Evolutionary conservation across 140 eudicot genomes (phyloP).

Genomic region (Bidens hawaiensis): DNA sequence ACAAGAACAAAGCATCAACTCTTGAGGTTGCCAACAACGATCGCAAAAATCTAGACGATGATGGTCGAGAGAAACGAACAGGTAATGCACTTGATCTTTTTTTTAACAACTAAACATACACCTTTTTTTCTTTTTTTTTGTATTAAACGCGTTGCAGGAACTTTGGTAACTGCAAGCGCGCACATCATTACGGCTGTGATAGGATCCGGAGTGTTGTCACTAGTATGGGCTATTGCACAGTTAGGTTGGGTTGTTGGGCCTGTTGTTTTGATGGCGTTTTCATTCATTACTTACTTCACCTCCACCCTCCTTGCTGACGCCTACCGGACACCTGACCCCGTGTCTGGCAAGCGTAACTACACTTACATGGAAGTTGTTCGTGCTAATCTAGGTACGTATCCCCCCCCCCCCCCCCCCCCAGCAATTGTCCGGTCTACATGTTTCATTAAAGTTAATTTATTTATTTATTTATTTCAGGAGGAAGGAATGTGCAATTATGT

Average conservation of each 20-base stretch:
- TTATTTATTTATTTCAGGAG: conserved; percentile 44
- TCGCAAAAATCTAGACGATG: conserved; percentile 63
- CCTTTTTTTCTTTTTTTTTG: too few species aligned
- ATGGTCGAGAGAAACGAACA: conserved; percentile 61
- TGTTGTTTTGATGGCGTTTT: conserved; percentile 54
- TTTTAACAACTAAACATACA: too few species aligned
- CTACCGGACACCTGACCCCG: conserved; percentile 63
- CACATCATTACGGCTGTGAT: too few species aligned
- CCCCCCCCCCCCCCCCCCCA: too few species aligned
- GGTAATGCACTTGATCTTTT: conserved; percentile 32
- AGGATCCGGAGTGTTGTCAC: too few species aligned
- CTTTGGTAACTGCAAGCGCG: conserved; percentile 68
- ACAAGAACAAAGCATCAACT: too few species aligned
- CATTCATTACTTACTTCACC: conserved; percentile 78
- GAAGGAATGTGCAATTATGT: conserved; percentile 67
- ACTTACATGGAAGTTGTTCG: conserved; percentile 81
- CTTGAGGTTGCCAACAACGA: conserved; percentile 10
- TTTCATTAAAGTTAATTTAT: too few species aligned
- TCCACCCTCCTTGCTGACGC: too few species aligned
- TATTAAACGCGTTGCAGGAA: conserved; percentile 46
- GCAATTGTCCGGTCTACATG: too few species aligned
- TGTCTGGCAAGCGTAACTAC: conserved; percentile 67
- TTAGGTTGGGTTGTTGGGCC: conserved; percentile 87
- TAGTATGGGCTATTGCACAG: too few species aligned
- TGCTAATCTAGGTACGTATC: conserved; percentile 61